Conservation (phyloP, 129 eudicot genomes). For the Lonicera japonica region DNA sequence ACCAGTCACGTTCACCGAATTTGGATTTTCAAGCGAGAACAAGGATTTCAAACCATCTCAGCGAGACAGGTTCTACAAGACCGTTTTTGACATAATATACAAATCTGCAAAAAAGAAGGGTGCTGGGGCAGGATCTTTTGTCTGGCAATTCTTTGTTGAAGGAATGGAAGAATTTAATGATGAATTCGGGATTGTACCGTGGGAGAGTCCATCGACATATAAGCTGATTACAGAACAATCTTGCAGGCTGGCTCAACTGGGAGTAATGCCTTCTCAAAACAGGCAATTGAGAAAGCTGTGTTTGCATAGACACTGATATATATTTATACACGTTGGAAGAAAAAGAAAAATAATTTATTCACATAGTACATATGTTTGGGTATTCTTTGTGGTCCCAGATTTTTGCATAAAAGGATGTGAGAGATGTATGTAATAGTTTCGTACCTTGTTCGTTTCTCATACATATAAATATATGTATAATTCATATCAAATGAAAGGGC, state of each 20-base stretch:
- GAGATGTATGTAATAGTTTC: conserved; percentile 4
- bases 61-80: conserved; percentile 53
- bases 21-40: conserved; percentile 65
- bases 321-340: too few species aligned
- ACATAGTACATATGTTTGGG: conserved; percentile 9
- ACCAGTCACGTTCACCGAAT: conserved; percentile 81
- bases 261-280: conserved; percentile 32
- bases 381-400: conserved; percentile 11
- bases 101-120: conserved; percentile 60
- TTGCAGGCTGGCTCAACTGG: conserved; percentile 52
- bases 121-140: conserved; percentile 78
- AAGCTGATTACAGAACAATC: conserved; percentile 62
- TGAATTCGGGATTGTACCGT: conserved; percentile 75
- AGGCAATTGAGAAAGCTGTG: conserved; percentile 47
- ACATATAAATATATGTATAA: conserved; percentile 1
- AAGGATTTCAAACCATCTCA: conserved; percentile 57
- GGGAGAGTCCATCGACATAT: conserved; percentile 57
- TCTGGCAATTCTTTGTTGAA: conserved; percentile 89
- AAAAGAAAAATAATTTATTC: neutral
- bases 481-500: neutral
- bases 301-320: conserved; percentile 23
- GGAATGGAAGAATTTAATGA: conserved; percentile 86
- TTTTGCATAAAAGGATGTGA: neutral
- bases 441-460: conserved; percentile 10
- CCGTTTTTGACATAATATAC: conserved; percentile 57